phyloP scores from a whole-genome alignment of 768 basidiomycete genomes.

The Rhodotorula diobovata region DNA sequence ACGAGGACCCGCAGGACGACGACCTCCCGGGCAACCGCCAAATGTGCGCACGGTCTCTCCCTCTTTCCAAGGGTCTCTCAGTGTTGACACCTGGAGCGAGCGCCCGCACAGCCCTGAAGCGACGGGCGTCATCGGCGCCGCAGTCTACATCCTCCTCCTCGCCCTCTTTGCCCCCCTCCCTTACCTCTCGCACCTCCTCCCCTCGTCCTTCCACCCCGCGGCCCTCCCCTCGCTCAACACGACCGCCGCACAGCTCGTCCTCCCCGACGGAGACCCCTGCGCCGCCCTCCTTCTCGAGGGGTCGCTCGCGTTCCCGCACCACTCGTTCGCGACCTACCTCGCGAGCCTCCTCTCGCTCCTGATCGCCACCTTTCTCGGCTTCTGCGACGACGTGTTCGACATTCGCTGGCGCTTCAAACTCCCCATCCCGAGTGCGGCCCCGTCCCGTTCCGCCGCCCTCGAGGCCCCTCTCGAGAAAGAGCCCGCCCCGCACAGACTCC shows the following conservation, averaged over 20 bases:
- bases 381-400: slow-evolving; percentile 95
- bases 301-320: slow-evolving; percentile 48
- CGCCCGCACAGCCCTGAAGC: slow-evolving; percentile 71
- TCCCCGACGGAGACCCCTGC: neutral
- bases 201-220: neutral
- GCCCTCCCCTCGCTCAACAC: neutral
- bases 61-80: too few relatives aligned
- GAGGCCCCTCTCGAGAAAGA: too few relatives aligned
- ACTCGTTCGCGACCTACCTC: slow-evolving; percentile 81
- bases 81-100: too few relatives aligned
- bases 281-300: slow-evolving; percentile 6
- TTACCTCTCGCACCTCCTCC: slow-evolving; percentile 61
- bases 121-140: slow-evolving; percentile 82
- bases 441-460: neutral
- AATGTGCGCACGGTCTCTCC: neutral
- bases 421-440: slow-evolving; percentile 67
- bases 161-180: slow-evolving; percentile 94
- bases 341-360: slow-evolving; percentile 87
- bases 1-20: slow-evolving; percentile 42
- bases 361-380: slow-evolving; percentile 88
- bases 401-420: slow-evolving; percentile 98
- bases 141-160: slow-evolving; percentile 77
- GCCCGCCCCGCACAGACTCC: too few relatives aligned
- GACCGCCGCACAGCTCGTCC: neutral
- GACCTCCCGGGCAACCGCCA: slow-evolving; percentile 18